Evolutionary conservation across 768 basidiomycete species (phyloP).

Genomic region (Amanita thiersii): DNA sequence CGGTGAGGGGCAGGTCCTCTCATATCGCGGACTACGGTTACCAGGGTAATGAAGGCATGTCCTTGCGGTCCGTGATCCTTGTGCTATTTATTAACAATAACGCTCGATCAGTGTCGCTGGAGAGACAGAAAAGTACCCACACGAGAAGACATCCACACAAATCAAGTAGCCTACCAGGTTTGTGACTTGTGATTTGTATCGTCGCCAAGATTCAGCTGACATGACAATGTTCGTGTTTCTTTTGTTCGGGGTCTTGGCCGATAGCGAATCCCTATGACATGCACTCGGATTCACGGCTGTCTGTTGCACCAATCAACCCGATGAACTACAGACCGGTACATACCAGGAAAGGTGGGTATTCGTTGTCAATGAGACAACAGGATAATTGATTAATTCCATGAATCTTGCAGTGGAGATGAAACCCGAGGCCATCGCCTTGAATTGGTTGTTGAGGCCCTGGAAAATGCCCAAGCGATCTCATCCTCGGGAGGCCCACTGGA

Average conservation of each 20-base stretch:
- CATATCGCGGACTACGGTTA: not conserved
- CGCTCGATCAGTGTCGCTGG: not conserved
- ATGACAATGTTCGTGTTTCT: too few relatives aligned
- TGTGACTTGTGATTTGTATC: not conserved
- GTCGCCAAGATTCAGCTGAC: not conserved
- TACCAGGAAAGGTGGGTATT: constrained; percentile 17
- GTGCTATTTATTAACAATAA: not conserved
- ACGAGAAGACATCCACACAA: not conserved
- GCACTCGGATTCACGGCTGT: not conserved
- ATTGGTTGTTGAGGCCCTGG: constrained; percentile 37
- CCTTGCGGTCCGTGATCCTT: not conserved
- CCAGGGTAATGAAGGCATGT: constrained; percentile 3
- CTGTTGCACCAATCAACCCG: constrained; percentile 1
- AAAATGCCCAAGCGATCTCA: constrained; percentile 21
- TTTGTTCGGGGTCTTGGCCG: too few relatives aligned
- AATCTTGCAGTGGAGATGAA: constrained; percentile 26
- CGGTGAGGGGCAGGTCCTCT: constrained; percentile 3
- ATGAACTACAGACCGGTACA: constrained; percentile 22
- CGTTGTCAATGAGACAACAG: not conserved
- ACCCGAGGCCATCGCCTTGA: constrained; percentile 29
- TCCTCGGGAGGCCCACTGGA: constrained; percentile 13
- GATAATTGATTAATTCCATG: not conserved
- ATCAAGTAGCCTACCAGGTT: constrained; percentile 6
- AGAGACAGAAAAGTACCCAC: constrained; percentile 2
- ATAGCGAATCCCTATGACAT: too few relatives aligned